phyloP scores from a whole-genome alignment of 345 rosid species.

The Pistacia integerrima region DNA sequence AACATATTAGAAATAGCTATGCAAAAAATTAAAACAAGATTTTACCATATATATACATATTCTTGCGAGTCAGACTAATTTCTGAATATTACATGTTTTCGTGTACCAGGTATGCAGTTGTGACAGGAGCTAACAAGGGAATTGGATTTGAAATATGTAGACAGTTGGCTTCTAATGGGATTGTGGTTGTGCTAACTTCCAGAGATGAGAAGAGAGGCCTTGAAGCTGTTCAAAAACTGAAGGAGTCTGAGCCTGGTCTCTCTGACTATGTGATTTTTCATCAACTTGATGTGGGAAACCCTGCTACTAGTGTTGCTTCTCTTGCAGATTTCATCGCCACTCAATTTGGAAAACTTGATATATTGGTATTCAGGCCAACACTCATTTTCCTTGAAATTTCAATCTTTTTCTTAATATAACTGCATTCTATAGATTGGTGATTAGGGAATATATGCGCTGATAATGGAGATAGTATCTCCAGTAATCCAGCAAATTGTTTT shows the following conservation, averaged over 20 bases:
- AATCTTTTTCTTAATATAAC: neutral
- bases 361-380: slow-evolving; percentile 16
- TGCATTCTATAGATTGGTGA: neutral
- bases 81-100: neutral
- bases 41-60: neutral
- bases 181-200: slow-evolving; percentile 28
- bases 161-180: slow-evolving; percentile 23
- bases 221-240: slow-evolving; percentile 24
- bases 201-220: slow-evolving; percentile 31
- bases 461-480: neutral
- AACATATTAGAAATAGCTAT: neutral
- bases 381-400: neutral
- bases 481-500: neutral
- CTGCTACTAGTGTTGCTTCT: slow-evolving; percentile 22
- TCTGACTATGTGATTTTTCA: slow-evolving; percentile 23
- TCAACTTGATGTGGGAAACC: slow-evolving; percentile 27
- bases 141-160: slow-evolving; percentile 38
- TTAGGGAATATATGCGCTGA: too few species aligned
- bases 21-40: neutral
- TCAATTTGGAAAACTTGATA: slow-evolving; percentile 24
- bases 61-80: too few species aligned
- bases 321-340: slow-evolving; percentile 26
- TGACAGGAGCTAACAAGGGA: slow-evolving; percentile 43
- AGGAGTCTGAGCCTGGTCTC: slow-evolving; percentile 15
- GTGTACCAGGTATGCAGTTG: slow-evolving; percentile 35